Conservation (phyloP, 176 grass and related monocot species). For the Tuctoria greenei region DNA sequence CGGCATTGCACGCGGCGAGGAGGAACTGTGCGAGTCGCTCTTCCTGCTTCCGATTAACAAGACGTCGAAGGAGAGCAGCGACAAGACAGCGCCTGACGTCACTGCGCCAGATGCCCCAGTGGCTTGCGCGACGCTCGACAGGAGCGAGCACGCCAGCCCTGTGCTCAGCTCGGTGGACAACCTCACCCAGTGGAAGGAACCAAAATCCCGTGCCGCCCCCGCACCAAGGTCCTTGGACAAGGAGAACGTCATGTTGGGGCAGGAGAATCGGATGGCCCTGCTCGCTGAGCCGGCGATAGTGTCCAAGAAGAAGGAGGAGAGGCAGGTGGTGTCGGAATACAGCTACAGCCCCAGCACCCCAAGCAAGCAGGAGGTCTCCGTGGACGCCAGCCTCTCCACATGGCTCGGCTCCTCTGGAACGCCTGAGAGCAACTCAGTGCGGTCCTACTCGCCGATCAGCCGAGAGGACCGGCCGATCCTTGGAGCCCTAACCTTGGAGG, state of each 20-base stretch:
- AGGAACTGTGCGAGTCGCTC: slow-evolving; percentile 81
- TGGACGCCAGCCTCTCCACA: slow-evolving; percentile 87
- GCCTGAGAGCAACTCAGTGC: slow-evolving; percentile 47
- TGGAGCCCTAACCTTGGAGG: slow-evolving; percentile 79
- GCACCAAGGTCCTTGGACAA: slow-evolving; percentile 51
- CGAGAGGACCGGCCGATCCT: slow-evolving; percentile 85
- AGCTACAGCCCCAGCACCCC: slow-evolving; percentile 51
- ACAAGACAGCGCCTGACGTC: not conserved
- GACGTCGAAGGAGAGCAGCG: slow-evolving; percentile 31
- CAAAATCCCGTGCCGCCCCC: slow-evolving; percentile 39
- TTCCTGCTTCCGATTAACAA: slow-evolving; percentile 66
- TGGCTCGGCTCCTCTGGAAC: slow-evolving; percentile 64
- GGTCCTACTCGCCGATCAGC: slow-evolving; percentile 55
- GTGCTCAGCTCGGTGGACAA: slow-evolving; percentile 77
- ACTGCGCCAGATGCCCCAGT: slow-evolving; percentile 1
- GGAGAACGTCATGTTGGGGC: slow-evolving; percentile 39
- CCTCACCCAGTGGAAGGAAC: slow-evolving; percentile 74
- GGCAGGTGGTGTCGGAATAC: slow-evolving; percentile 21
- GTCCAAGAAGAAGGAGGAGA: slow-evolving; percentile 32
- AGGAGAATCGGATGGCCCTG: slow-evolving; percentile 47
- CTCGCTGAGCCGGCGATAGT: slow-evolving; percentile 15
- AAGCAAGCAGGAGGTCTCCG: slow-evolving; percentile 64
- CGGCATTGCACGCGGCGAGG: slow-evolving; percentile 60
- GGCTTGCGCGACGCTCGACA: slow-evolving; percentile 32
- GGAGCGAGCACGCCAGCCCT: slow-evolving; percentile 38